phyloP scores from a whole-genome alignment of 768 basidiomycete species.

The Multifurca ochricompacta region DNA sequence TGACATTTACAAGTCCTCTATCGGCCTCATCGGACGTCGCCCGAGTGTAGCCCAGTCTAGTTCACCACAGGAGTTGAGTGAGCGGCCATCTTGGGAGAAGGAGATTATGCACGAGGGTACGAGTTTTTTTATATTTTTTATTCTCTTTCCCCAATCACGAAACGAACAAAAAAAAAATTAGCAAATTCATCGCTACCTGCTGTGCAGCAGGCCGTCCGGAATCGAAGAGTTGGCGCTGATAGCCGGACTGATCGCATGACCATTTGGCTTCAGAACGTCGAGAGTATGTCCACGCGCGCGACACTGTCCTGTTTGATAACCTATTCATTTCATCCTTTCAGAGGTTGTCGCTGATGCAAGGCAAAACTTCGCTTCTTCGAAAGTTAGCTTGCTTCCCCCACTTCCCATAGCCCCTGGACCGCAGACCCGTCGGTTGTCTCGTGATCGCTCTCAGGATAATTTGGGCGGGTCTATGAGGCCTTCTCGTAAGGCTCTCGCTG shows the following conservation, averaged over 20 bases:
- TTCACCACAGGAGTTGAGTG: slow-evolving; percentile 24
- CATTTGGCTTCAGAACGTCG: slow-evolving; percentile 76
- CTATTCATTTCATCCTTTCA: slow-evolving; percentile 26
- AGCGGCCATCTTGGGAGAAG: slow-evolving; percentile 43
- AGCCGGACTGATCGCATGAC: slow-evolving; percentile 60
- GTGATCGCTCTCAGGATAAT: slow-evolving; percentile 36
- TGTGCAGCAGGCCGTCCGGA: slow-evolving; percentile 45
- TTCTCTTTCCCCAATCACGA: no score
- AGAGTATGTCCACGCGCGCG: slow-evolving; percentile 53
- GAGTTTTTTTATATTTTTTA: no score
- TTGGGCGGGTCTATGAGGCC: slow-evolving; percentile 44
- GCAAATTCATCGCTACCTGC: slow-evolving; percentile 47
- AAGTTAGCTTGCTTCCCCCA: slow-evolving; percentile 44
- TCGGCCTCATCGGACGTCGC: slow-evolving; percentile 11
- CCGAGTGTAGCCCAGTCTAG: not conserved
- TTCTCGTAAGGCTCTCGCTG: slow-evolving; percentile 56
- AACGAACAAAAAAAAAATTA: no score
- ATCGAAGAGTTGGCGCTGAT: slow-evolving; percentile 47
- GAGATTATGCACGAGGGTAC: slow-evolving; percentile 37
- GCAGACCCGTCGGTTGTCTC: slow-evolving; percentile 32
- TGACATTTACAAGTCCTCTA: slow-evolving; percentile 59
- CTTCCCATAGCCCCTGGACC: slow-evolving; percentile 45
- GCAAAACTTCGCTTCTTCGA: slow-evolving; percentile 56
- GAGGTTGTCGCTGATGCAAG: slow-evolving; percentile 78
- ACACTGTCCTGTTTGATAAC: not conserved